phyloP scores from a whole-genome alignment of 78 protist species.

The Tieghemostelium lacteum region DNA sequence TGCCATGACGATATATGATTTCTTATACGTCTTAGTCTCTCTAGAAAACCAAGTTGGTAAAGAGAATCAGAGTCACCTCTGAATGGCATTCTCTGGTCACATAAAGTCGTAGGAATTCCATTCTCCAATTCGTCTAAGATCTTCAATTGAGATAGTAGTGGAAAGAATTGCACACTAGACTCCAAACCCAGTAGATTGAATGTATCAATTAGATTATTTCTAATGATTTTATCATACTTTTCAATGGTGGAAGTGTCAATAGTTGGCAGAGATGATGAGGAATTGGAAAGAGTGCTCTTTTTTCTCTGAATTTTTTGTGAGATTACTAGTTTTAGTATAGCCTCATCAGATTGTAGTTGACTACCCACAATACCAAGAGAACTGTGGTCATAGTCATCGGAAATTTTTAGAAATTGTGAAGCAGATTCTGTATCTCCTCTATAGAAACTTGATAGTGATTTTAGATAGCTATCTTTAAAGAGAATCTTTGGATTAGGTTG shows the following conservation, averaged over 20 bases:
- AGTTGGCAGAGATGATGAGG: background rate
- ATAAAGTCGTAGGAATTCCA: no score
- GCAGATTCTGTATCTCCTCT: conserved; percentile 33
- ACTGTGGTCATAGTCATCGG: background rate
- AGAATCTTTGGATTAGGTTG: background rate
- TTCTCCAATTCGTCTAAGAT: conserved; percentile 67
- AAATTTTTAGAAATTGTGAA: background rate
- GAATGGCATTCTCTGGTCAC: background rate
- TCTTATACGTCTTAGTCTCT: conserved; percentile 35
- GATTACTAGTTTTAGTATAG: background rate
- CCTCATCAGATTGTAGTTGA: conserved; percentile 41
- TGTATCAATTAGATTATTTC: conserved; percentile 11
- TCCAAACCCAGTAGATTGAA: conserved; percentile 33
- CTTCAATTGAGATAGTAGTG: conserved; percentile 58
- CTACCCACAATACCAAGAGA: conserved; percentile 33
- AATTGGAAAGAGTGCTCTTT: background rate
- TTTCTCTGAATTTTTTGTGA: background rate
- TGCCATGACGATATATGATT: conserved; percentile 16
- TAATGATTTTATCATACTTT: background rate
- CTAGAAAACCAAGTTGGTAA: conserved; percentile 51
- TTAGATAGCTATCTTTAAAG: conserved; percentile 18
- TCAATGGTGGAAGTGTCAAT: background rate
- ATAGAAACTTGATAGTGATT: conserved; percentile 20
- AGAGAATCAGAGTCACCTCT: background rate
- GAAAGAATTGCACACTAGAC: conserved; percentile 62